A percentile compares a stretch with the other conserved stretches of the same genome.
phyloP scores from a whole-genome alignment of 2,329 filamentous ascomycete species.

The Chalaropsis ovoidea region DNA sequence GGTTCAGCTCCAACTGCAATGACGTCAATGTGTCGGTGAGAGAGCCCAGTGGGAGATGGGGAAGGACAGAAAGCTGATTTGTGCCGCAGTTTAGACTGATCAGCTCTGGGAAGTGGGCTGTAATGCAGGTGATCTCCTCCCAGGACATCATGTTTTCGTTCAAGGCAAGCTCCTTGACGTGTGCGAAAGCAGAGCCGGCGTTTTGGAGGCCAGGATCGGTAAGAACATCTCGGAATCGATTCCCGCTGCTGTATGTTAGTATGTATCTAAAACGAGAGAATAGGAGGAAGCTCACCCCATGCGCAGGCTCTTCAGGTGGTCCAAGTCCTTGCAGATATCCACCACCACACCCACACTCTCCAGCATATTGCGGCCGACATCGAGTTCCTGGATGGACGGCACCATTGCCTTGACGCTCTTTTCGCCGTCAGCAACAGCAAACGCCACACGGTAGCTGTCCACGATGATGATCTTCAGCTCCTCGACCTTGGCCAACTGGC shows the following conservation, averaged over 20 bases:
- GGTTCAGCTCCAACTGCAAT: constrained; percentile 63
- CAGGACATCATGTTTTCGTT: constrained; percentile 58
- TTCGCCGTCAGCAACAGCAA: constrained; percentile 31
- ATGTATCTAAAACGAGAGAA: background rate
- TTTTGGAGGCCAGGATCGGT: constrained; percentile 30
- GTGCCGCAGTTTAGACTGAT: constrained; percentile 43
- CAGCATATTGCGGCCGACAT: constrained; percentile 77
- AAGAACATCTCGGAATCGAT: constrained; percentile 51
- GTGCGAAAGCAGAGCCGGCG: constrained; percentile 37
- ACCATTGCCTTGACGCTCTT: constrained; percentile 43
- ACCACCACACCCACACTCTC: constrained; percentile 55
- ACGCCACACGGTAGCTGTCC: constrained; percentile 58
- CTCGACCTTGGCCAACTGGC: constrained; percentile 64
- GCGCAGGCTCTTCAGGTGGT: constrained; percentile 50
- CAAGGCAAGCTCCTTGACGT: constrained; percentile 51
- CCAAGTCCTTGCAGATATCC: constrained; percentile 60
- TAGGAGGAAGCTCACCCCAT: constrained; percentile 19
- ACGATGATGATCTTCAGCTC: constrained; percentile 74
- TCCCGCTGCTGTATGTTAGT: constrained; percentile 47
- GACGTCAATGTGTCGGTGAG: constrained; percentile 48
- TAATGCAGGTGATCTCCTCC: constrained; percentile 50
- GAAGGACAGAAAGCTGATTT: constrained; percentile 49
- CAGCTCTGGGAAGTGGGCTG: constrained; percentile 45
- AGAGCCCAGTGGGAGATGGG: constrained; percentile 32
- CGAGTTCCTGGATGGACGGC: constrained; percentile 63